Conservation (phyloP, 208 protist genomes). For the Leptomonas pyrrhocoris region DNA sequence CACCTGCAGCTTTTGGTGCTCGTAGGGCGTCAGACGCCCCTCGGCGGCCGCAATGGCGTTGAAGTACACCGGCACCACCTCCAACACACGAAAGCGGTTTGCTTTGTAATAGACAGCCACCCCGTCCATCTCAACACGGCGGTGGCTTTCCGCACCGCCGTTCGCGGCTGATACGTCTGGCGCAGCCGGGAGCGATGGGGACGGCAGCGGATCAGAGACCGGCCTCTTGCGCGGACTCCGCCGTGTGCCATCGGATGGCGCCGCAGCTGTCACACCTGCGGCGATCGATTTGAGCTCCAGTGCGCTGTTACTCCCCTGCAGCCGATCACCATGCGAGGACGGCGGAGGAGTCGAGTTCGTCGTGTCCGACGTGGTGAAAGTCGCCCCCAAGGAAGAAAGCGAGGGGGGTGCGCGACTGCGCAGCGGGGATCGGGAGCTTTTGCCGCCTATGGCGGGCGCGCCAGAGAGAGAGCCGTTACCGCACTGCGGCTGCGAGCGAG, state of each 20-base stretch:
- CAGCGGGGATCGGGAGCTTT: constrained; percentile 2
- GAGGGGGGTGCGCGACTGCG: not conserved
- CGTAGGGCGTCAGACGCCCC: constrained; percentile 47
- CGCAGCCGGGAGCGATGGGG: not conserved
- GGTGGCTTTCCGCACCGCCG: constrained; percentile 25
- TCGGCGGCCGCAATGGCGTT: constrained; percentile 74
- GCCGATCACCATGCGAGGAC: constrained; percentile 7
- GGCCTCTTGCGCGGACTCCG: not conserved
- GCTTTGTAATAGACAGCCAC: constrained; percentile 76
- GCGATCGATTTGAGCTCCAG: constrained; percentile 9
- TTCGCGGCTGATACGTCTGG: not conserved
- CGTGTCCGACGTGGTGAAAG: constrained; percentile 2
- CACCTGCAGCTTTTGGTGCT: constrained; percentile 70
- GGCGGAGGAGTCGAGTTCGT: not conserved
- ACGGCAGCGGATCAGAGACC: not conserved
- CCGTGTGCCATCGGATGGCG: not conserved
- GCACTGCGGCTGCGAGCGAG: not conserved
- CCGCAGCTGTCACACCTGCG: not conserved
- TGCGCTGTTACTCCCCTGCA: constrained; percentile 5
- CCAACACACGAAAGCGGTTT: constrained; percentile 62
- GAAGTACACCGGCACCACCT: constrained; percentile 68
- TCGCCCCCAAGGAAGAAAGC: constrained; percentile 8
- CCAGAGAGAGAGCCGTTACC: not conserved
- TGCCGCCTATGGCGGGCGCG: constrained; percentile 3
- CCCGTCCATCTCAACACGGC: constrained; percentile 82